Percentiles rank a stretch among this genome's conserved stretches.
These are phyloP conservation scores for Posidonia oceanica DNA, from an alignment of 116 monocot species.

Conservation along the genomic window DNA sequence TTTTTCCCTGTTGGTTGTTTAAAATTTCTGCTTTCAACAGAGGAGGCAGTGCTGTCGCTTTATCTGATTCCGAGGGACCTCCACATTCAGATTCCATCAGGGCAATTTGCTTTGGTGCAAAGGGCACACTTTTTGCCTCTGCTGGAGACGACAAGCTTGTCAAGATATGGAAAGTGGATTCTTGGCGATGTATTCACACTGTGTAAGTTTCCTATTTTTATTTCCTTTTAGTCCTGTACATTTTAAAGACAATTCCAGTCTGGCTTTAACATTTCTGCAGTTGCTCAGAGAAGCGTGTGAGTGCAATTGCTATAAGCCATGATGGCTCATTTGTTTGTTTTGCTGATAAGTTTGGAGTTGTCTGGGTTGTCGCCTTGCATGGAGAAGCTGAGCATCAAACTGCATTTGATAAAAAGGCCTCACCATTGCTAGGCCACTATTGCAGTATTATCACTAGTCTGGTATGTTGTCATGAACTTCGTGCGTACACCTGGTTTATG, in stretches of 20 bases:
- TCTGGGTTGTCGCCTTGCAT: conserved; percentile 52
- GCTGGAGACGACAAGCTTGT: conserved; percentile 94
- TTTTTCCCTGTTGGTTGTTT: background rate
- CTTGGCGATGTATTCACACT: conserved; percentile 59
- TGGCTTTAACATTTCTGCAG: conserved; percentile 22
- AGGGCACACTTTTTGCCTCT: conserved; percentile 71
- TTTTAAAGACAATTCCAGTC: background rate
- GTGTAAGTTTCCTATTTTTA: conserved; percentile 36
- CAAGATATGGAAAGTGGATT: conserved; percentile 75
- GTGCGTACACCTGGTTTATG: no score
- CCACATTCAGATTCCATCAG: conserved; percentile 71
- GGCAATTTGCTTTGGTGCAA: conserved; percentile 57
- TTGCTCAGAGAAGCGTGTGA: conserved; percentile 76
- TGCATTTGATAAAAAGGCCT: conserved; percentile 26
- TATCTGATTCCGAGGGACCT: conserved; percentile 33
- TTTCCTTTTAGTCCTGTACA: background rate
- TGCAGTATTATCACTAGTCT: conserved; percentile 95
- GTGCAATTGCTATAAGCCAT: conserved; percentile 71
- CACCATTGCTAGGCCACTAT: conserved; percentile 78
- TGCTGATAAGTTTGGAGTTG: conserved; percentile 94
- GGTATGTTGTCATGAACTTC: conserved; percentile 25
- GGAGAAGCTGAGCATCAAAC: conserved; percentile 20
- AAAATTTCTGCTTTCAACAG: conserved; percentile 19
- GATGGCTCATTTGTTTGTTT: conserved; percentile 61
- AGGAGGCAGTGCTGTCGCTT: conserved; percentile 29